Evolutionary conservation across 177 flowering plant species (phyloP).

Genomic region (Vitis hybrid): DNA sequence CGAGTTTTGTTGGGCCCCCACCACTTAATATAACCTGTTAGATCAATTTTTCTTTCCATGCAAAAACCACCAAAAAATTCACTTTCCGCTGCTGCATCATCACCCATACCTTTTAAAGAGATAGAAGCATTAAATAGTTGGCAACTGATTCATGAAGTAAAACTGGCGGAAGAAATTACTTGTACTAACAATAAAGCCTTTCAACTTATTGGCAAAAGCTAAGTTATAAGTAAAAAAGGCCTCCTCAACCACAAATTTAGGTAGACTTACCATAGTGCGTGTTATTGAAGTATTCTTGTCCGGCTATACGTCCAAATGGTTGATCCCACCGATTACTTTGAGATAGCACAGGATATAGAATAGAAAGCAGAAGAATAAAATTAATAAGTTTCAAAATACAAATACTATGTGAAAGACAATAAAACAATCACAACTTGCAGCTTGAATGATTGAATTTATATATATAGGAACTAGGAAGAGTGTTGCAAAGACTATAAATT

Average conservation of each 20-base stretch:
- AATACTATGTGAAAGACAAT: too few relatives aligned
- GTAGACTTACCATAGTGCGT: constrained; percentile 54
- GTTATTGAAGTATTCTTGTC: constrained; percentile 61
- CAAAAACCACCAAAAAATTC: constrained; percentile 62
- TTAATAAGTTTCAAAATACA: not conserved
- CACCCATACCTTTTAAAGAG: constrained; percentile 43
- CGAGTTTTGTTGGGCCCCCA: constrained; percentile 74
- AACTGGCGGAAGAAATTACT: not conserved
- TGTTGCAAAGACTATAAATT: too few relatives aligned
- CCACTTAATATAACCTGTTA: constrained; percentile 87
- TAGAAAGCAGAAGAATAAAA: constrained; percentile 1
- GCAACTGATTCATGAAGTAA: constrained; percentile 7
- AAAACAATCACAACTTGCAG: too few relatives aligned
- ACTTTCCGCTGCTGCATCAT: constrained; percentile 60
- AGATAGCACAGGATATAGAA: constrained; percentile 11
- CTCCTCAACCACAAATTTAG: not conserved
- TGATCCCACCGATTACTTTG: constrained; percentile 78
- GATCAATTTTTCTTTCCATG: constrained; percentile 81
- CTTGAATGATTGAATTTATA: too few relatives aligned
- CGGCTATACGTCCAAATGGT: constrained; percentile 63
- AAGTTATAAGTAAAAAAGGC: not conserved
- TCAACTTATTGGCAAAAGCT: not conserved
- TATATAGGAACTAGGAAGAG: too few relatives aligned
- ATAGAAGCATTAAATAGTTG: constrained; percentile 4
- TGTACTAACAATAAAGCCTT: not conserved